These are phyloP conservation scores for Lolium perenne DNA, from an alignment of 176 grass and related monocot species.

Conservation along the genomic window DNA sequence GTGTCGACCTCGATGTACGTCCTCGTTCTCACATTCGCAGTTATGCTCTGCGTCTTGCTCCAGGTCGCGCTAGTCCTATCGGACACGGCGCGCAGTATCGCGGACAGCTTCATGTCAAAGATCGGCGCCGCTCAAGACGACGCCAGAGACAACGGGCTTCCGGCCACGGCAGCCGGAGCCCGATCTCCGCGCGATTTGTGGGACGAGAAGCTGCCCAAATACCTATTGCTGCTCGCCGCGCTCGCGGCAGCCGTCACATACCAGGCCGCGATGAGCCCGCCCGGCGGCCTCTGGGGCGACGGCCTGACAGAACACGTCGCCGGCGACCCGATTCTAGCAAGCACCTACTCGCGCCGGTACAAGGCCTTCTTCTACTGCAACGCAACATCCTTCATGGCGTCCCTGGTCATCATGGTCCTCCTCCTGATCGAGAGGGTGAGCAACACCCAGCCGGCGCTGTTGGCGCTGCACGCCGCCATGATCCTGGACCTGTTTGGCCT, in stretches of 20 bases:
- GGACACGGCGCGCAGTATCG: not conserved
- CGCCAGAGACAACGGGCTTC: not conserved
- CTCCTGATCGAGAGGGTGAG: slow-evolving; percentile 55
- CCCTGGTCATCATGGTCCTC: slow-evolving; percentile 52
- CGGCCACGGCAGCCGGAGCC: not conserved
- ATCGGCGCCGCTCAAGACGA: not conserved
- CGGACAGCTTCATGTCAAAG: not conserved
- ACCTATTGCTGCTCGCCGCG: slow-evolving; percentile 47
- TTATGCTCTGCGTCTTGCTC: slow-evolving; percentile 38
- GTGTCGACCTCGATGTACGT: slow-evolving; percentile 61
- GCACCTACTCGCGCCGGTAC: slow-evolving; percentile 41
- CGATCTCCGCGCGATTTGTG: slow-evolving; percentile 21
- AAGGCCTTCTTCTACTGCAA: slow-evolving; percentile 67
- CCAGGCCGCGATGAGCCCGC: slow-evolving; percentile 54
- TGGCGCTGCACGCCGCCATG: slow-evolving; percentile 57
- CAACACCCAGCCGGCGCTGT: not conserved
- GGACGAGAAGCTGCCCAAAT: slow-evolving; percentile 48
- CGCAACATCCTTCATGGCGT: slow-evolving; percentile 59
- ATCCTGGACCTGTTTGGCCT: slow-evolving; percentile 57
- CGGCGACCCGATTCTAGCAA: slow-evolving; percentile 50
- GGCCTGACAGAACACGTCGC: not conserved
- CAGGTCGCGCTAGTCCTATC: slow-evolving; percentile 14
- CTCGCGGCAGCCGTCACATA: slow-evolving; percentile 54
- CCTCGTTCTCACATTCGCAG: slow-evolving; percentile 32
- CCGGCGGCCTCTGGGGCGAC: slow-evolving; percentile 47